Conservation (phyloP, 192 early-diverging fungal genomes). For the Borealophlyctis nickersoniae region DNA sequence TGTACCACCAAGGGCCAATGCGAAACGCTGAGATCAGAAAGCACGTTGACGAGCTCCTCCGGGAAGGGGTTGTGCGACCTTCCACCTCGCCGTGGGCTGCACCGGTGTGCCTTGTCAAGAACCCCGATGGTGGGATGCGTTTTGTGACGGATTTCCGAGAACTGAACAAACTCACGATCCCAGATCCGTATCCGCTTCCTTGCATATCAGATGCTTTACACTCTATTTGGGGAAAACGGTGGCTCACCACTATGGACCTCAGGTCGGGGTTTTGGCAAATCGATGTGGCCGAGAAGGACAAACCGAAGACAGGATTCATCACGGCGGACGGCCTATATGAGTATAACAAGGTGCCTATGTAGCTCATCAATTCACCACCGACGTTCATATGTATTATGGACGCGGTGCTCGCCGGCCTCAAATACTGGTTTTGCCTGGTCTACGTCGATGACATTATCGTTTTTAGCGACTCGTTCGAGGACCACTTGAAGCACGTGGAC, state of each 20-base stretch:
- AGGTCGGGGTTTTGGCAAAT: neutral
- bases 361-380: constrained; percentile 38
- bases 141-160: too few species aligned
- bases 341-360: constrained; percentile 40
- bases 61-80: too few species aligned
- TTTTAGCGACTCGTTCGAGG: constrained; percentile 29
- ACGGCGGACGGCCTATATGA: constrained; percentile 32
- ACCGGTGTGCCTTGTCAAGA: too few species aligned
- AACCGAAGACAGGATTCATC: constrained; percentile 21
- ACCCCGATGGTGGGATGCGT: too few species aligned
- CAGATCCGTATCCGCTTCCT: too few species aligned
- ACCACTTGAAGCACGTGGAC: constrained; percentile 33
- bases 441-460: constrained; percentile 48
- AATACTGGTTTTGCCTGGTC: constrained; percentile 26
- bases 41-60: too few species aligned
- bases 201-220: too few species aligned
- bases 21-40: too few species aligned
- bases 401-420: constrained; percentile 21
- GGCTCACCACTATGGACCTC: neutral
- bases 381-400: constrained; percentile 40
- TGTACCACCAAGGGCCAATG: too few species aligned
- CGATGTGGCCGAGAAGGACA: constrained; percentile 8
- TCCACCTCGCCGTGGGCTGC: too few species aligned
- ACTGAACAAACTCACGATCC: too few species aligned
- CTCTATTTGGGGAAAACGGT: neutral